A percentile compares a stretch with the other conserved stretches of the same genome.
Evolutionary conservation across 208 protist species (phyloP).

Genomic region (Perkinsela sp.): DNA sequence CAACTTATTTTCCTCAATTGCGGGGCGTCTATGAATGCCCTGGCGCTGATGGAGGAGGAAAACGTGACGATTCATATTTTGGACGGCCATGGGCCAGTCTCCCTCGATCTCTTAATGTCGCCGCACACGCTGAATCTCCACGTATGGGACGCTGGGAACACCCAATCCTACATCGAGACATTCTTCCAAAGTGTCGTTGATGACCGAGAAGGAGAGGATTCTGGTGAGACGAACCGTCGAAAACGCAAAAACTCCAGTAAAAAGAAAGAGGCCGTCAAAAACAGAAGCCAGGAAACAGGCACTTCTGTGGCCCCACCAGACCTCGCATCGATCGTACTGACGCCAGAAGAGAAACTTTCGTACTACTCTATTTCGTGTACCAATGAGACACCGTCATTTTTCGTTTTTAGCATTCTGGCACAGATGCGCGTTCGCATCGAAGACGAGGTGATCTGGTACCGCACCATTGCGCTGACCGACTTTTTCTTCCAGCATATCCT

Average conservation of each 20-base stretch:
- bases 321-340: neutral
- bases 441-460: neutral
- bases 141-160: neutral
- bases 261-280: neutral
- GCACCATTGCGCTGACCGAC: neutral
- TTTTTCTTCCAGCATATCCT: neutral
- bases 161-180: neutral
- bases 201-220: neutral
- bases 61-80: neutral
- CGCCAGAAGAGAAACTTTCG: neutral
- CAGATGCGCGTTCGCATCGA: neutral
- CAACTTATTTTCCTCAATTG: neutral
- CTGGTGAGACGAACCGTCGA: no score
- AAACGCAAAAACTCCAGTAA: neutral
- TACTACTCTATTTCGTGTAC: neutral
- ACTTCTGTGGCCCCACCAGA: neutral
- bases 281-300: neutral
- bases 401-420: neutral
- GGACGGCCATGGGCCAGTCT: neutral
- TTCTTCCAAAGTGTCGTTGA: neutral
- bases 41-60: neutral
- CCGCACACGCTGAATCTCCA: neutral
- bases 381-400: neutral
- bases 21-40: neutral
- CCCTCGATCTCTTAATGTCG: neutral